Evolutionary conservation across 164 flowering plant species (phyloP), one percentile per base, ranked within the genome.

Genomic region (Akebia trifoliata): DNA sequence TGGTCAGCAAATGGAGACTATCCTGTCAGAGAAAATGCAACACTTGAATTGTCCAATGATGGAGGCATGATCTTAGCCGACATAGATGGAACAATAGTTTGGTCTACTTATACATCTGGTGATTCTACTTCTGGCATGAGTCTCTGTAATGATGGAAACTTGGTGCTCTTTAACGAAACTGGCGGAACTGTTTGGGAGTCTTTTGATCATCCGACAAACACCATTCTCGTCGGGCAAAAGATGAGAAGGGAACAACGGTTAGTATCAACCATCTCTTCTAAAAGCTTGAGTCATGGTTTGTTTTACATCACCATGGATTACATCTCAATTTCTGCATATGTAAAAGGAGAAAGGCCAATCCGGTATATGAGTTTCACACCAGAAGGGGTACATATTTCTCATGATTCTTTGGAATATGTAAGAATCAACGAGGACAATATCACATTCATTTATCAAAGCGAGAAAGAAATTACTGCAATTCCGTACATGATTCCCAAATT

Each of bases 151-250:
- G 26, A 46, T 46, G 50, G 50, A 46, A 46, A 46, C 26, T 22
- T 46, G 7, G 50, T 46, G 50, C 29, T 46, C 8, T 25, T 46
- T 22, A 20, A 46, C 50, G 9, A 6, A 24, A 21, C 50, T 5
- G 52, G 47, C 7, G 8, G 30, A 1, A 25, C 45, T 1, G 56
- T 71, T 14, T 67, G 75, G 75, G 68, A 71, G 57, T 62, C 75
- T 10, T 67, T 72, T 44, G 66, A 67, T 51, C 66, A 67, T 34
- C 75, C 72, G 3, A 67, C 75, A 8, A 65, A 72, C 14, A 12
- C 47, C 2, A 45, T 72, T n/a, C 49, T 72, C 39, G 59, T 59
- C 6, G 75, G 66, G 21, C 75, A 72, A 40, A 60, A 7, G 4
- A 45, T 64, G 45, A 25, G 40, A 5, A 17, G 18, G 2, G 68